phyloP scores from a whole-genome alignment of 331 rosid species.

The Dryas integrifolia region DNA sequence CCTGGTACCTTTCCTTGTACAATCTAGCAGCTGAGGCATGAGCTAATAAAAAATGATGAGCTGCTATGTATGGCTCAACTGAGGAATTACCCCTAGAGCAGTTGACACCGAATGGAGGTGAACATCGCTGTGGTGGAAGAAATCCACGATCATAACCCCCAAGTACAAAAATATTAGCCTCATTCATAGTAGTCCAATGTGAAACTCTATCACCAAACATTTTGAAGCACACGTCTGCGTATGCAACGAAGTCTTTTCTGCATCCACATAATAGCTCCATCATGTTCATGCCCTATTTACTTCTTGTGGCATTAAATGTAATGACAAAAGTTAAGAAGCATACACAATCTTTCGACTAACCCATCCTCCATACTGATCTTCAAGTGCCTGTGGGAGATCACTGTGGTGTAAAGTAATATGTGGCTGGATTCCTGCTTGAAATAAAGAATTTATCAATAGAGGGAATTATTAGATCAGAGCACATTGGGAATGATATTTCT shows the following conservation, averaged over 20 bases:
- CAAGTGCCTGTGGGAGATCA: constrained; percentile 59
- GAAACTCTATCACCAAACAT: constrained; percentile 53
- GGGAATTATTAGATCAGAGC: too few relatives aligned
- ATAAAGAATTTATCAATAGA: not conserved
- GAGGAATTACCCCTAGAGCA: constrained; percentile 57
- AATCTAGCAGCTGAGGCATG: constrained; percentile 50
- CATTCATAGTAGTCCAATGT: constrained; percentile 58
- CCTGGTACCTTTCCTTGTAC: constrained; percentile 49
- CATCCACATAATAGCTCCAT: not conserved
- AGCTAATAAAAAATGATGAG: constrained; percentile 54
- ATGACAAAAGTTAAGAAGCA: constrained; percentile 18
- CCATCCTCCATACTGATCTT: constrained; percentile 65
- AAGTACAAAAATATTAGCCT: constrained; percentile 31
- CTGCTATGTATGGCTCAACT: constrained; percentile 55
- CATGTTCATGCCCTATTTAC: not conserved
- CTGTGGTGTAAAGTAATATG: constrained; percentile 50
- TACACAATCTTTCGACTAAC: constrained; percentile 42
- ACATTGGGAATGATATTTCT: too few relatives aligned
- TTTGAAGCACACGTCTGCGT: constrained; percentile 51
- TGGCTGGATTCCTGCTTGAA: constrained; percentile 51
- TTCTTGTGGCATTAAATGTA: not conserved
- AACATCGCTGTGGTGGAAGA: constrained; percentile 43
- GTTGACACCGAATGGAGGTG: constrained; percentile 26
- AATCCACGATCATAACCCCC: constrained; percentile 38
- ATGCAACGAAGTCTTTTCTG: constrained; percentile 54